These are phyloP conservation scores for Emmonsiellopsis sp. DNA, from an alignment of 2,329 filamentous ascomycete genomes.

Conservation along the genomic window DNA sequence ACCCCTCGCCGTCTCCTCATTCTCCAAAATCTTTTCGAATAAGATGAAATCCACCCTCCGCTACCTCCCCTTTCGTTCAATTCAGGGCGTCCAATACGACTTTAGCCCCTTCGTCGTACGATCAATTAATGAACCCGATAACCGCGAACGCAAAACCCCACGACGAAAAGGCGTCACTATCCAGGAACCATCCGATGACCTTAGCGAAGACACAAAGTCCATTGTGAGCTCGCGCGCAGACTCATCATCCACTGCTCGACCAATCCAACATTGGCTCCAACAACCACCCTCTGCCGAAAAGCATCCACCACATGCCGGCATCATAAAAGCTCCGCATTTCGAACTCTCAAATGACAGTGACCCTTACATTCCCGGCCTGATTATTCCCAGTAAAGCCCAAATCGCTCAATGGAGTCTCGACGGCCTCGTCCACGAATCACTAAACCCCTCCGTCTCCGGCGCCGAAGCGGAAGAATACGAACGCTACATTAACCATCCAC, in stretches of 20 bases:
- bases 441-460: slow-evolving; percentile 71
- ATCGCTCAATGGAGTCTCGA: slow-evolving; percentile 61
- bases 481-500: slow-evolving; percentile 79
- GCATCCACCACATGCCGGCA: slow-evolving; percentile 33
- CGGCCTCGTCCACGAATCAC: slow-evolving; percentile 73
- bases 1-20: slow-evolving; percentile 75
- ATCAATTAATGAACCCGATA: slow-evolving; percentile 45
- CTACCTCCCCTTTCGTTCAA: slow-evolving; percentile 67
- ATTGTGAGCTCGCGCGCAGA: slow-evolving; percentile 20
- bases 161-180: slow-evolving; percentile 62
- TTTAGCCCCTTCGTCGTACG: slow-evolving; percentile 79
- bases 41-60: slow-evolving; percentile 84
- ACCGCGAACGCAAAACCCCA: slow-evolving; percentile 50
- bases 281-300: slow-evolving; percentile 27
- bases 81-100: slow-evolving; percentile 62
- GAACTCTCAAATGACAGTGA: slow-evolving; percentile 16
- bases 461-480: slow-evolving; percentile 79
- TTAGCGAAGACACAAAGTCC: slow-evolving; percentile 32
- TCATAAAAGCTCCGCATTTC: slow-evolving; percentile 47
- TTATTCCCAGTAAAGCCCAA: slow-evolving; percentile 65
- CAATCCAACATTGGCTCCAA: slow-evolving; percentile 21
- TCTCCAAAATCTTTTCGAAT: slow-evolving; percentile 85
- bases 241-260: slow-evolving; percentile 13
- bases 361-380: slow-evolving; percentile 14
- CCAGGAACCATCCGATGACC: slow-evolving; percentile 48